Percentiles rank a stretch among this genome's conserved stretches.
Conservation (phyloP, 2,329 filamentous ascomycete genomes). For the Didymella arachidicola region DNA sequence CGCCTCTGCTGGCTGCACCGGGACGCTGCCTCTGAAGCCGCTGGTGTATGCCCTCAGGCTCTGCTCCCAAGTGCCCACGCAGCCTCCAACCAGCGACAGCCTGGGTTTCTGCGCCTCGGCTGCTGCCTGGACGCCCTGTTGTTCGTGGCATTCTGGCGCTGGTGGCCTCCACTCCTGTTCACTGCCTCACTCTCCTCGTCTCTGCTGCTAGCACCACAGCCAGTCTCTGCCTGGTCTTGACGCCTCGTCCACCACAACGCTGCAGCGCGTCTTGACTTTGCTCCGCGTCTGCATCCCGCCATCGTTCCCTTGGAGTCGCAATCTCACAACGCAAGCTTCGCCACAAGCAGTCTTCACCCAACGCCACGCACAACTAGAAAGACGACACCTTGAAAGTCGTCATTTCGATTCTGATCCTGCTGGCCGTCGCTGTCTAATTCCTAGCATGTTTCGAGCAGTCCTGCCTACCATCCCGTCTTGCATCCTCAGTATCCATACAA, state of each 20-base stretch:
- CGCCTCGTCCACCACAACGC: background rate
- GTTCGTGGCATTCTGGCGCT: background rate
- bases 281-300: background rate
- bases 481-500: slow-evolving; percentile 40
- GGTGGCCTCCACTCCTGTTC: background rate
- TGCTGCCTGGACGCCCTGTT: background rate
- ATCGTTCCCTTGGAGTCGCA: background rate
- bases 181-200: background rate
- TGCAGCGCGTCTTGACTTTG: background rate
- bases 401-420: background rate
- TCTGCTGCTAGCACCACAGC: background rate
- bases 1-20: background rate
- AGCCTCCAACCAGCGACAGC: background rate
- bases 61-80: background rate
- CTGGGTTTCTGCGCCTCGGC: background rate
- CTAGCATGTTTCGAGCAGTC: background rate
- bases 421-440: background rate
- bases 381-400: background rate
- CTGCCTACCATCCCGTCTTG: no score
- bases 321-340: no score
- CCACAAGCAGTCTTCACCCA: background rate
- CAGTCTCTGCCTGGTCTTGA: background rate
- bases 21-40: background rate
- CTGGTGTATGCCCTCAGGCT: background rate
- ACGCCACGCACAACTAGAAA: background rate